Evolutionary conservation across 768 basidiomycete species (phyloP).

Genomic region (Suillus subaureus): DNA sequence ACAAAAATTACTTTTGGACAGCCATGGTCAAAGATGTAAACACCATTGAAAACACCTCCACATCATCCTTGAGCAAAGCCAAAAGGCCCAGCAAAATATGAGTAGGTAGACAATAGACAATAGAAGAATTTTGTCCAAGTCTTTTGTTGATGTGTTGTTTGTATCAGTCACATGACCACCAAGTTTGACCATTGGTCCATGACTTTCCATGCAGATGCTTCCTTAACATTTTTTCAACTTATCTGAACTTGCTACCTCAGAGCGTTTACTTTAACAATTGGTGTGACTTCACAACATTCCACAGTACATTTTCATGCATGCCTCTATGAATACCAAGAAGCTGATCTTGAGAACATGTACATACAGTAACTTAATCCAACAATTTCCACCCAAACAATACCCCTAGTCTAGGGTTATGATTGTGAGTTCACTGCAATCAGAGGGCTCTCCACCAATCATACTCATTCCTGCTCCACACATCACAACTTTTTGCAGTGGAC

Average conservation of each 20-base stretch:
- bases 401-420: not conserved
- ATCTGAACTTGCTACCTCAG: too few relatives aligned
- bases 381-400: not conserved
- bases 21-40: too few relatives aligned
- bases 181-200: not conserved
- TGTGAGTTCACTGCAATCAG: not conserved
- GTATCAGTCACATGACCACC: not conserved
- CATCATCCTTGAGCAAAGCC: too few relatives aligned
- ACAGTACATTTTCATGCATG: not conserved
- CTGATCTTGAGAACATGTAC: not conserved
- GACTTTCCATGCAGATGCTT: too few relatives aligned
- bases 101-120: too few relatives aligned
- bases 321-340: not conserved
- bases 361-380: not conserved
- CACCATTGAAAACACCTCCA: too few relatives aligned
- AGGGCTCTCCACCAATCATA: conserved; percentile 1
- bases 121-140: not conserved
- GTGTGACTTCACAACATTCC: not conserved
- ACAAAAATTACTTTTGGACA: too few relatives aligned
- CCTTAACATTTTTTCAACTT: too few relatives aligned
- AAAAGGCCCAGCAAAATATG: too few relatives aligned
- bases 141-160: not conserved
- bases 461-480: not conserved
- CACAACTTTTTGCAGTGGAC: not conserved
- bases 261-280: not conserved